Evolutionary conservation across 208 protist genomes (phyloP).

Genomic region (Acanthamoeba royreba): DNA sequence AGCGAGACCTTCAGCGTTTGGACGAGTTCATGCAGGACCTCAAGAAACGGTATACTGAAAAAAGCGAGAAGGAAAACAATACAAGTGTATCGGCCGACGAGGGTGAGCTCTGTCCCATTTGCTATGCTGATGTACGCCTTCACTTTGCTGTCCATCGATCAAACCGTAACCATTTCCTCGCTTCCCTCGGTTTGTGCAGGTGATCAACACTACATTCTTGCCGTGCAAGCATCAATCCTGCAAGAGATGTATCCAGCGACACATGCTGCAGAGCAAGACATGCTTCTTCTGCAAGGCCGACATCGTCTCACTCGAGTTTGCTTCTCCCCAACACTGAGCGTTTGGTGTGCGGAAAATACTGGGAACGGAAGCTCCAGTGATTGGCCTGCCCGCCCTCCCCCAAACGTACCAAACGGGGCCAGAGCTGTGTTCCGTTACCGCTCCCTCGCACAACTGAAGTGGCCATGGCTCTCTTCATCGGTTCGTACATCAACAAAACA

Average conservation of each 20-base stretch:
- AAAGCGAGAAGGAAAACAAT: not conserved
- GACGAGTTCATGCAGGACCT: not conserved
- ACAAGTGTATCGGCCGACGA: not conserved
- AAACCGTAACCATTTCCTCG: not conserved
- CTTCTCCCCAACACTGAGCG: not conserved
- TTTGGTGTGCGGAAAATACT: not conserved
- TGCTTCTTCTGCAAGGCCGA: slow-evolving; percentile 57
- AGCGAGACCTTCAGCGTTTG: not conserved
- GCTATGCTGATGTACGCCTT: not conserved
- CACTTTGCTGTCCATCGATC: no score
- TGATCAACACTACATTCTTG: slow-evolving; percentile 31
- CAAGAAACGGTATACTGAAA: not conserved
- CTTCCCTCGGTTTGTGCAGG: not conserved
- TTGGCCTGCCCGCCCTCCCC: no score
- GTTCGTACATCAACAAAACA: not conserved
- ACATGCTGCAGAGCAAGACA: slow-evolving; percentile 39
- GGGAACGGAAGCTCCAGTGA: not conserved
- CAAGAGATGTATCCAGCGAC: slow-evolving; percentile 51
- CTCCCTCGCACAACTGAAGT: not conserved
- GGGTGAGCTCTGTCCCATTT: slow-evolving; percentile 48
- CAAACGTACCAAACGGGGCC: no score
- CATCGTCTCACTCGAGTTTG: not conserved
- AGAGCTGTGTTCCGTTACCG: not conserved
- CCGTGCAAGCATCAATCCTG: slow-evolving; percentile 48
- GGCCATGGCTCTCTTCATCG: slow-evolving; percentile 22